These are phyloP conservation scores for Castanea mollissima DNA, from an alignment of 306 rosid species.

Conservation along the genomic window DNA sequence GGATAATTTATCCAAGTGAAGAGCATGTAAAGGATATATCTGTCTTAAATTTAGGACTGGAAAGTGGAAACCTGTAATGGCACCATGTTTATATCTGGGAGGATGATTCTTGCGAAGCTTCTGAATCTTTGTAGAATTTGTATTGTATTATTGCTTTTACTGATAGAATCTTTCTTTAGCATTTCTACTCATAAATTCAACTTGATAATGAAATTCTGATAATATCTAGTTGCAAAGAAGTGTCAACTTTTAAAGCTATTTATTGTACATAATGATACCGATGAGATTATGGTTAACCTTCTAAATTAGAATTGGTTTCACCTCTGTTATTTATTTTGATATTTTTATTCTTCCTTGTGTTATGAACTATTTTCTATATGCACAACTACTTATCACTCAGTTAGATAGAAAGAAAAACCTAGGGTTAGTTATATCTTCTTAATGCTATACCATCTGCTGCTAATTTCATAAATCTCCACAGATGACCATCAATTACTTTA, in stretches of 20 bases:
- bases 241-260: background rate
- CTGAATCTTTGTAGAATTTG: background rate
- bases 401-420: background rate
- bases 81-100: background rate
- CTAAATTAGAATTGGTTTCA: background rate
- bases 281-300: background rate
- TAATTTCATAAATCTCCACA: conserved; percentile 41
- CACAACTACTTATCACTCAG: background rate
- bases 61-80: background rate
- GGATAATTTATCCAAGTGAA: background rate
- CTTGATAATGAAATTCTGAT: background rate
- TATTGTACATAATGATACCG: background rate
- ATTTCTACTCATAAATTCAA: background rate
- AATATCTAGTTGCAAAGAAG: background rate
- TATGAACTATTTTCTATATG: background rate
- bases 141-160: background rate
- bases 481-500: conserved; percentile 87
- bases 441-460: conserved; percentile 25
- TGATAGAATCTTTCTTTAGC: background rate
- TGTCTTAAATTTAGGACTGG: background rate
- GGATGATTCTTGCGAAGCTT: background rate
- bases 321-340: background rate
- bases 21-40: background rate
- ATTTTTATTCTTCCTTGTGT: background rate
- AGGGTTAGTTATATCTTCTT: conserved; percentile 8